Percentiles rank a stretch among this genome's conserved stretches.
Evolutionary conservation across 2,329 filamentous ascomycete species (phyloP).

Genomic region (Purpureocillium takamizusanense): DNA sequence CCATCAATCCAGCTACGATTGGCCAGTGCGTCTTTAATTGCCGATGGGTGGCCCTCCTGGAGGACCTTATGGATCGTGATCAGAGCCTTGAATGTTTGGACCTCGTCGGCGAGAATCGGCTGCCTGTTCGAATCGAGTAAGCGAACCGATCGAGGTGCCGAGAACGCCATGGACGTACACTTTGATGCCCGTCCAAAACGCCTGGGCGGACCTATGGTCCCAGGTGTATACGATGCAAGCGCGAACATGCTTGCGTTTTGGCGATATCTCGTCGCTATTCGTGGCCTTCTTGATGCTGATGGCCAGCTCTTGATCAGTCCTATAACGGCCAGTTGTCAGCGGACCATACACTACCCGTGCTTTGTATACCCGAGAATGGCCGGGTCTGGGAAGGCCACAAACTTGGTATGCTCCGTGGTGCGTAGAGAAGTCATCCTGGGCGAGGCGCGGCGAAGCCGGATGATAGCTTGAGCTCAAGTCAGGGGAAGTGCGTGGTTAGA

Average conservation of each 20-base stretch:
- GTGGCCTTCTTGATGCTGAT: constrained; percentile 66
- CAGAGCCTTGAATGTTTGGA: constrained; percentile 97
- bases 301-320: constrained; percentile 59
- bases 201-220: constrained; percentile 92
- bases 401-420: constrained; percentile 27
- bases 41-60: constrained; percentile 88
- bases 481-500: constrained; percentile 1
- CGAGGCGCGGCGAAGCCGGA: constrained; percentile 3
- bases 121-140: constrained; percentile 46
- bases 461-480: constrained; percentile 2
- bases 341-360: neutral
- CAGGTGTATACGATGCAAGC: constrained; percentile 98
- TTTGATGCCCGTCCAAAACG: constrained; percentile 98
- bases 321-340: constrained; percentile 18
- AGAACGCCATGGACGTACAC: constrained; percentile 53
- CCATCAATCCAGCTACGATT: constrained; percentile 90
- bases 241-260: constrained; percentile 87
- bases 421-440: constrained; percentile 20
- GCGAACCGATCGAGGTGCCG: constrained; percentile 1
- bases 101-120: constrained; percentile 95
- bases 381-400: neutral
- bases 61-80: constrained; percentile 97
- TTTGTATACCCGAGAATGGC: neutral
- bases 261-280: constrained; percentile 57
- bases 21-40: constrained; percentile 78